These are phyloP conservation scores for Coprinopsis marcescibilis DNA, from an alignment of 768 basidiomycete species.

Conservation along the genomic window DNA sequence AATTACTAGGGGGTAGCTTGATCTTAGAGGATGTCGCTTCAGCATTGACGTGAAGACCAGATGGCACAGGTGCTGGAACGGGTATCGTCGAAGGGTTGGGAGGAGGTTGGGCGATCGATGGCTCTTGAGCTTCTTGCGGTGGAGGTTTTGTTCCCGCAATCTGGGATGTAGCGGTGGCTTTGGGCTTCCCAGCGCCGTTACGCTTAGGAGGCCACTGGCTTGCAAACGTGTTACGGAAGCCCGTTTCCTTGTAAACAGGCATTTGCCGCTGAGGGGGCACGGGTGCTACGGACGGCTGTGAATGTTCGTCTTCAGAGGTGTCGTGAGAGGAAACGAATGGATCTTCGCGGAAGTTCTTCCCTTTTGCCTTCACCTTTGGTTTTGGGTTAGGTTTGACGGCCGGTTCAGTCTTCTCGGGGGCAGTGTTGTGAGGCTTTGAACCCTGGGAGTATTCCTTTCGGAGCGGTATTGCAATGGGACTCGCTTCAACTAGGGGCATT, in stretches of 20 bases:
- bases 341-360: not conserved
- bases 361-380: not conserved
- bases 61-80: not conserved
- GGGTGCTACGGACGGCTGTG: not conserved
- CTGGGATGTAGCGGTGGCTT: not conserved
- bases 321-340: not conserved
- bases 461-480: no score
- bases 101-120: not conserved
- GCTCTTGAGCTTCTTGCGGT: no score
- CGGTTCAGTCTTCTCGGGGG: not conserved
- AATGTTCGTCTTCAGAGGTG: not conserved
- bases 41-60: not conserved
- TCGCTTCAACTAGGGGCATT: no score
- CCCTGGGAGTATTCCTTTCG: no score
- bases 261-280: not conserved
- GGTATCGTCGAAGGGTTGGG: not conserved
- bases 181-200: not conserved
- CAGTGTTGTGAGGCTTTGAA: no score
- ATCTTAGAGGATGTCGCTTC: constrained; percentile 1
- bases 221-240: not conserved
- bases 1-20: not conserved
- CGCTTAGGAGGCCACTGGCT: not conserved
- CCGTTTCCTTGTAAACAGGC: not conserved
- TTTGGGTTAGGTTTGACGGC: not conserved
- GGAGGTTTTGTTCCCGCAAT: not conserved